These are phyloP conservation scores for Leccinellum rugosiceps DNA, from an alignment of 768 basidiomycete species.

Conservation along the genomic window DNA sequence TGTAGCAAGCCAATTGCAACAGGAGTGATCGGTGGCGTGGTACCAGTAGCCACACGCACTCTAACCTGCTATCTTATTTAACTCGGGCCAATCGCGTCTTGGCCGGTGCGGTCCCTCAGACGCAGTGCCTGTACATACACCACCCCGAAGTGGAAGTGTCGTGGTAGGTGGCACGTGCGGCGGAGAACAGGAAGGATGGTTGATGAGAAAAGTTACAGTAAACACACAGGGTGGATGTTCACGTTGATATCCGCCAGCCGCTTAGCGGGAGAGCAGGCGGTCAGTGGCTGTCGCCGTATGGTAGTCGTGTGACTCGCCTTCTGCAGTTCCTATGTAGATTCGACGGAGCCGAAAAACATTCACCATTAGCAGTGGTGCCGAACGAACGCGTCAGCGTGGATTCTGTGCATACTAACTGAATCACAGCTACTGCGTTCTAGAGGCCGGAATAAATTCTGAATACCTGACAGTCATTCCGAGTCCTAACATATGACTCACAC, in stretches of 20 bases:
- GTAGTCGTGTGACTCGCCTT: slow-evolving; percentile 15
- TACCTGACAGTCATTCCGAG: slow-evolving; percentile 35
- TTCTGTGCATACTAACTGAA: not conserved
- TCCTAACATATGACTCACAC: slow-evolving; percentile 42
- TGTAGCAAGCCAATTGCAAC: slow-evolving; percentile 44
- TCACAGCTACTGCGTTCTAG: slow-evolving; percentile 48
- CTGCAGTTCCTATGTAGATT: slow-evolving; percentile 25
- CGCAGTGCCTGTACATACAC: not conserved
- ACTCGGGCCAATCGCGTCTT: not conserved
- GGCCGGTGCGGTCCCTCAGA: not conserved
- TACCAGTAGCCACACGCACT: not conserved
- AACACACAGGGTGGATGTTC: slow-evolving; percentile 51
- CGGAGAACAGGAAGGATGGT: slow-evolving; percentile 72
- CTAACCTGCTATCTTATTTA: not conserved
- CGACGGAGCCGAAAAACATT: slow-evolving; percentile 54
- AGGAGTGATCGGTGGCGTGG: slow-evolving; percentile 50
- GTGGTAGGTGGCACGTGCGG: slow-evolving; percentile 47
- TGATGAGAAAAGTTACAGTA: slow-evolving; percentile 43
- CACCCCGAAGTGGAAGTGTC: slow-evolving; percentile 1
- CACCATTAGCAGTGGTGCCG: slow-evolving; percentile 31
- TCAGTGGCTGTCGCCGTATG: not conserved
- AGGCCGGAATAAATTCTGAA: slow-evolving; percentile 52
- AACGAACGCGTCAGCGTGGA: not conserved
- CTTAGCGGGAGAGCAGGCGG: not conserved
- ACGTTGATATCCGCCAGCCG: not conserved